A percentile compares a stretch with the other conserved stretches of the same genome.
These are phyloP conservation scores for Ciborinia camelliae DNA, from an alignment of 2,329 filamentous ascomycete species.

Conservation along the genomic window DNA sequence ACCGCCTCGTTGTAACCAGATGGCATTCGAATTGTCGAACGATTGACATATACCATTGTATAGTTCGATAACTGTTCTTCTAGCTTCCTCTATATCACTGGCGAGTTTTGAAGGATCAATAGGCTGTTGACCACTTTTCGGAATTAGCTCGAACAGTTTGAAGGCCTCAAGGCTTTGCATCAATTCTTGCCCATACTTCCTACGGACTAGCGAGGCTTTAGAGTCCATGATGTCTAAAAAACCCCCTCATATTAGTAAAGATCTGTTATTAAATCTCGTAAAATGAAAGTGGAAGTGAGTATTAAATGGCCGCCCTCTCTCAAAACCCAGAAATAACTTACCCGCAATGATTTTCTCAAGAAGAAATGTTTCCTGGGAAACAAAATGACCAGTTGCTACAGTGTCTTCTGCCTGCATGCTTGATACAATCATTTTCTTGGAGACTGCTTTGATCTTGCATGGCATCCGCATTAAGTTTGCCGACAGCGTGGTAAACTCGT, in stretches of 20 bases:
- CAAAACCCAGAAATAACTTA: neutral
- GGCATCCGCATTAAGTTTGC: neutral
- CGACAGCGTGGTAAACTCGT: constrained; percentile 15
- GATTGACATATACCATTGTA: constrained; percentile 16
- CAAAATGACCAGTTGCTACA: neutral
- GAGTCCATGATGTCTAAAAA: neutral
- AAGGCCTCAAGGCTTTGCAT: constrained; percentile 39
- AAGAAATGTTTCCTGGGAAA: neutral
- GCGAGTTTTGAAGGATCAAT: neutral
- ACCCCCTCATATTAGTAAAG: neutral
- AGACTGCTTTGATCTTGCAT: neutral
- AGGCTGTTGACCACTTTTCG: neutral
- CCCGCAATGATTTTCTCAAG: neutral
- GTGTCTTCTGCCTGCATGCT: too few relatives aligned
- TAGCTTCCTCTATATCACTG: constrained; percentile 12
- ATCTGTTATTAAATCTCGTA: too few relatives aligned
- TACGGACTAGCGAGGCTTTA: constrained; percentile 37
- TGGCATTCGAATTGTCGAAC: constrained; percentile 17
- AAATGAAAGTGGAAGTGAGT: too few relatives aligned
- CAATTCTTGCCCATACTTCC: constrained; percentile 42
- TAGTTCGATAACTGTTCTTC: neutral
- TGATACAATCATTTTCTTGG: too few relatives aligned
- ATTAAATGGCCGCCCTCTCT: too few relatives aligned
- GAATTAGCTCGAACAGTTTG: constrained; percentile 2
- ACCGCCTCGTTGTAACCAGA: constrained; percentile 42